These are phyloP conservation scores for Naganishia onofrii DNA, from an alignment of 768 basidiomycete genomes.

Conservation along the genomic window DNA sequence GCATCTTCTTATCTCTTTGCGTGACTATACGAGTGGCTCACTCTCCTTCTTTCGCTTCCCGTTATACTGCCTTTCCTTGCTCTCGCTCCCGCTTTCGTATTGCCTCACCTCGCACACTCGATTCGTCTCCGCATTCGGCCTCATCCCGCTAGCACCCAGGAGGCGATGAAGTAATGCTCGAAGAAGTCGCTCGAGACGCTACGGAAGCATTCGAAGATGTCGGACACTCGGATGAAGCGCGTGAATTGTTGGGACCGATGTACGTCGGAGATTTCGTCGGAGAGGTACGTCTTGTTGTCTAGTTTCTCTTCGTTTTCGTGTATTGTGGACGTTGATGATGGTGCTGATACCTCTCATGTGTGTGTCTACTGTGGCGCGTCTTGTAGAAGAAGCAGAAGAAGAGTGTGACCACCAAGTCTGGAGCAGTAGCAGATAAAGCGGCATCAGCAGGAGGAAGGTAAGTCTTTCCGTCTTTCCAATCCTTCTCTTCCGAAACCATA, in stretches of 20 bases:
- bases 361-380: not conserved
- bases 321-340: not conserved
- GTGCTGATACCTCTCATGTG: not conserved
- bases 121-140: not conserved
- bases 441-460: constrained; percentile 9
- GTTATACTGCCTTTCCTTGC: not conserved
- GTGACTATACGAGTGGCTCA: not conserved
- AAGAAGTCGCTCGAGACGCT: constrained; percentile 89
- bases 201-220: constrained; percentile 99
- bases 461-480: not conserved
- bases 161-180: constrained; percentile 94
- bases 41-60: constrained; percentile 10
- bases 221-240: constrained; percentile 97
- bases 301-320: not conserved
- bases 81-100: no score
- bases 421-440: constrained; percentile 20
- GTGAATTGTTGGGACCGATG: constrained; percentile 74
- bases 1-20: not conserved
- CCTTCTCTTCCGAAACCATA: not conserved
- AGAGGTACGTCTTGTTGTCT: constrained; percentile 50
- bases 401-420: constrained; percentile 17
- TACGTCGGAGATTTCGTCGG: constrained; percentile 78
- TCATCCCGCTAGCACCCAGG: constrained; percentile 71
- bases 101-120: no score
- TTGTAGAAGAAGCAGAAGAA: constrained; percentile 32